Evolutionary conservation across 208 protist genomes (phyloP), one percentile per base, ranked within the genome.

Genomic region (Naegleria lovaniensis): DNA sequence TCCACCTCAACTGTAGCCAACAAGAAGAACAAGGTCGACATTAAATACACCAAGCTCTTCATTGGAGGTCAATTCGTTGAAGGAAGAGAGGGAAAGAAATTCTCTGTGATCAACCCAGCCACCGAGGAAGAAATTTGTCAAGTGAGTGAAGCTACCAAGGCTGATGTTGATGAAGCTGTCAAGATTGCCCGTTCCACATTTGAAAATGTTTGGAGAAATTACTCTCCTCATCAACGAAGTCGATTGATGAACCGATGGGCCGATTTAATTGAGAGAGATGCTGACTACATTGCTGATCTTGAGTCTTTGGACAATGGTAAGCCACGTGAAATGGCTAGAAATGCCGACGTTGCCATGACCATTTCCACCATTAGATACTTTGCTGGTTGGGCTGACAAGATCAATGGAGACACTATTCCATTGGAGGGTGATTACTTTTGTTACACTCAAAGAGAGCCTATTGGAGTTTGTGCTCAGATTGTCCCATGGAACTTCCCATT

Each of bases 401-500:
- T 98, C 89, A 93, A 94, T 41, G 97, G 97, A 83, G 92, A 96
- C 89, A 92, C 95, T 41, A 94, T 94, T 40, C 95, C 95, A 55
- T 91, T 94, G 38, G 86, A 87, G 33, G 95, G 95, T 92, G 94
- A 96, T 76, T 93, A 92, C 91, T 93, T 97, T 67, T 92, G 87
- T 36, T 93, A 95, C 38, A 94, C 96, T 76, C 94, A 94, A 92
- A 94, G 95, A 38, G 94, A 97, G 92, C 95, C 96, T 0, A 90
- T 97, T 16, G 96, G 96, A 39, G 96, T 97, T 86, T 95, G 94
- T 86, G 96, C 93, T 0, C 92, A 94, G 92, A 94, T 97, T 87
- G 43, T 98, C 55, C 97, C 97, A 15, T 98, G 96, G 95, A 98
- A 98, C 92, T 98, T 97, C 92, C 96, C 96, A 58, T 92, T 97